Conservation (phyloP, 1,284 basidiomycete species). For the Retiboletus flavoniger region DNA sequence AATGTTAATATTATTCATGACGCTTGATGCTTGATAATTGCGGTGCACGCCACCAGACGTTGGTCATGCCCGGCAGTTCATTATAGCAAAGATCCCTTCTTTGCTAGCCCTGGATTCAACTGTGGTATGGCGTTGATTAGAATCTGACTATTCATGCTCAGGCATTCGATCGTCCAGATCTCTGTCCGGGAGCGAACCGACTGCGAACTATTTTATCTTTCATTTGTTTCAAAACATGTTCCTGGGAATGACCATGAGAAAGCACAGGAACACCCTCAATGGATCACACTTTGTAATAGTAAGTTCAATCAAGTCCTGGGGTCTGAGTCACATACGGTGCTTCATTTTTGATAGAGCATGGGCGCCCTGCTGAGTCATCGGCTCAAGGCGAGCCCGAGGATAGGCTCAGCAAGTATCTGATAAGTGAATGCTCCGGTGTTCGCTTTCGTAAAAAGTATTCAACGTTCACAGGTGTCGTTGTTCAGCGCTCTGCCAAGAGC, state of each 20-base stretch:
- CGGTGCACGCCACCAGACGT: conserved; percentile 35
- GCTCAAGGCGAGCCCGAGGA: conserved; percentile 39
- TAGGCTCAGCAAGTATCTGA: conserved; percentile 60
- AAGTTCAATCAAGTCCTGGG: conserved; percentile 30
- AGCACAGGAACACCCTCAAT: conserved; percentile 56
- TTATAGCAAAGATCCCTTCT: conserved; percentile 70
- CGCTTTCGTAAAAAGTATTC: conserved; percentile 5
- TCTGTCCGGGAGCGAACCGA: conserved; percentile 75
- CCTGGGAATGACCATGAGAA: conserved; percentile 46
- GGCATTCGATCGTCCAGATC: conserved; percentile 46
- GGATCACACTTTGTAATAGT: conserved; percentile 64
- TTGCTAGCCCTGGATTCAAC: conserved; percentile 70
- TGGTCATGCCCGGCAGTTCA: conserved; percentile 58
- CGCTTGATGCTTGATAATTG: neutral
- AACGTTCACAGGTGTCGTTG: conserved; percentile 37
- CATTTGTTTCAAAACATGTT: conserved; percentile 50
- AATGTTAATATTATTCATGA: conserved; percentile 3
- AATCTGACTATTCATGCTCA: conserved; percentile 17
- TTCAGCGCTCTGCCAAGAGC: conserved; percentile 31
- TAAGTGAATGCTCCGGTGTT: conserved; percentile 46
- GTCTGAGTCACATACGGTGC: neutral
- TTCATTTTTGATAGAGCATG: conserved; percentile 52
- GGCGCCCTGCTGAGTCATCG: conserved; percentile 46
- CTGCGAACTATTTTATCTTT: conserved; percentile 83
- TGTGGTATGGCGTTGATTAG: conserved; percentile 42